Percentiles rank a stretch among this genome's conserved stretches.
phyloP scores from a whole-genome alignment of 768 basidiomycete species.

The Trametes coccinea region DNA sequence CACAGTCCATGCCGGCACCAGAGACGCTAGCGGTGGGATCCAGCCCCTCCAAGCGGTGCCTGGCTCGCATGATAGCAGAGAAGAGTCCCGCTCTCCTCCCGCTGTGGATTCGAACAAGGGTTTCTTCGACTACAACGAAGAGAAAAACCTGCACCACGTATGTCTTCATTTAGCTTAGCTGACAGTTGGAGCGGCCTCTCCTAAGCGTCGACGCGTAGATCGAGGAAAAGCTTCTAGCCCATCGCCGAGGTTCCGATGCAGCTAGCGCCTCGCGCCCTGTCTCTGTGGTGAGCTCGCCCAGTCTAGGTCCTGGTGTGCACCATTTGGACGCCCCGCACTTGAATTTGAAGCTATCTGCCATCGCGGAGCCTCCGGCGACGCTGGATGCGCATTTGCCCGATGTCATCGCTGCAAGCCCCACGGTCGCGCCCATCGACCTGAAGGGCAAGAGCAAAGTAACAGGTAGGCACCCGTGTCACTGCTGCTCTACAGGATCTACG shows the following conservation, averaged over 20 bases:
- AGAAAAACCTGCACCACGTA: slow-evolving; percentile 75
- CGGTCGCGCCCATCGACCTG: neutral
- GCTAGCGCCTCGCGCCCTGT: slow-evolving; percentile 38
- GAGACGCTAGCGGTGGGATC: neutral
- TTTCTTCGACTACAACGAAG: slow-evolving; percentile 79
- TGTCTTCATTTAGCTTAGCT: slow-evolving; percentile 17
- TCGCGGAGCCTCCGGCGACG: slow-evolving; percentile 30
- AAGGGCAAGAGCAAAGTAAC: slow-evolving; percentile 8
- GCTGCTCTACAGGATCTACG: slow-evolving; percentile 2
- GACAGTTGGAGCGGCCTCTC: neutral
- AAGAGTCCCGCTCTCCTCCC: slow-evolving; percentile 27
- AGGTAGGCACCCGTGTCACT: slow-evolving; percentile 2
- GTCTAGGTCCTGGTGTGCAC: slow-evolving; percentile 8
- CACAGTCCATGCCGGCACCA: neutral
- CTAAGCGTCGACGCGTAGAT: slow-evolving; percentile 45
- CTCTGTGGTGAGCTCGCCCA: slow-evolving; percentile 26
- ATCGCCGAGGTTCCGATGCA: slow-evolving; percentile 62
- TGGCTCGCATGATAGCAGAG: slow-evolving; percentile 6
- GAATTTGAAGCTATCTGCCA: slow-evolving; percentile 41
- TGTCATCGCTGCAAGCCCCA: neutral
- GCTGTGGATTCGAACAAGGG: slow-evolving; percentile 62
- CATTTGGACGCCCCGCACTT: slow-evolving; percentile 35
- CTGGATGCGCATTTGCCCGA: slow-evolving; percentile 11
- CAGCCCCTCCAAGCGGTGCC: slow-evolving; percentile 1
- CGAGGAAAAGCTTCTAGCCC: slow-evolving; percentile 70